Evolutionary conservation across 1,139 yeast genomes (phyloP), one percentile per base, ranked within the genome.

Genomic region (Taphrina populina): DNA sequence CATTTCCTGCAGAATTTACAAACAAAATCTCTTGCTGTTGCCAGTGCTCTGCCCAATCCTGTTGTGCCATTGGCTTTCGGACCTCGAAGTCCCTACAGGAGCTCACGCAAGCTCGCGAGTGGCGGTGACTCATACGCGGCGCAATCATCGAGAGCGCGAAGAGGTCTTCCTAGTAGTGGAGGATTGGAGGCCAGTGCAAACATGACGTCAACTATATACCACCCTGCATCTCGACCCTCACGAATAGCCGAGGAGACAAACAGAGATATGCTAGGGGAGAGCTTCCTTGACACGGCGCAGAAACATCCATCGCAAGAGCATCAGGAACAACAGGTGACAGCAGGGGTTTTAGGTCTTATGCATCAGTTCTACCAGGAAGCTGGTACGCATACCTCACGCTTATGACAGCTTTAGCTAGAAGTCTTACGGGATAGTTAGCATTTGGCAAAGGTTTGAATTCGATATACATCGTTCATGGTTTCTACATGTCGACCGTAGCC

Each of bases 331-430:
- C 13, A 17, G 8, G 33, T 34, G n/a, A 35, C 43, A 33, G 56
- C 49, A 7, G 56, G 56, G 10, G 56, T 52, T 11, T 30, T 52
- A 13, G 56, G 56, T 8, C 32, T 52, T 27, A 41, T 52, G 56
- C 49, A 41, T 41, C 56, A 52, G 13, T 52, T 52, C 24, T 52
- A 52, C 23, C 49, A 52, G 24, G 56, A 52, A 34, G 56, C 54
- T n/a, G 54, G 54, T 20, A 49, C 37, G 17, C 26, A 30, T 19
- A 26, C 20, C n/a, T n/a, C 37, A 17, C 47, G 32, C 29, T 13
- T 43, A 13, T 40, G 45, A 40, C 10, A 11, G 29, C 29, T 23
- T 37, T 20, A 37, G 43, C 43, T 27, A 8, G 8, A 11, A 27
- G 11, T 27, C n/a, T n/a, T n/a, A n/a, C n/a, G n/a, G n/a, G n/a